Percentiles rank a stretch among this genome's conserved stretches.
Evolutionary conservation across 2,329 filamentous ascomycete genomes (phyloP).

Genomic region (Phoma herbarum): DNA sequence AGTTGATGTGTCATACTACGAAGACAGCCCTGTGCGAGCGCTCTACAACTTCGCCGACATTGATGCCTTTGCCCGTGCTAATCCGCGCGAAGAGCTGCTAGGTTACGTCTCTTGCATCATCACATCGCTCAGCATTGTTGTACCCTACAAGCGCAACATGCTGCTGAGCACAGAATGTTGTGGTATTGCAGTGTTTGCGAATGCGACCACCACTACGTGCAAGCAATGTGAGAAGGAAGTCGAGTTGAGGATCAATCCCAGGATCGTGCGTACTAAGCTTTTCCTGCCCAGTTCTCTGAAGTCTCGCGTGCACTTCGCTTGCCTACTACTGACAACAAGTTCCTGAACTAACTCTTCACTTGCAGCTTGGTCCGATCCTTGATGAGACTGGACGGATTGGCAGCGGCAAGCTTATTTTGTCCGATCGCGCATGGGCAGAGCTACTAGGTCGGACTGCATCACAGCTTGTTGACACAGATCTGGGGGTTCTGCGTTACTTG

Average conservation of each 20-base stretch:
- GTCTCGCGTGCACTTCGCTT: background rate
- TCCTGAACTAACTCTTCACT: conserved; percentile 5
- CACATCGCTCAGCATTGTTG: conserved; percentile 53
- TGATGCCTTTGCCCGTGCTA: conserved; percentile 50
- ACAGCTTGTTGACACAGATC: conserved; percentile 53
- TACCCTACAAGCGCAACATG: conserved; percentile 54
- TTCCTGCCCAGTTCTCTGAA: background rate
- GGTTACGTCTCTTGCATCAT: conserved; percentile 58
- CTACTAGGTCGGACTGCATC: conserved; percentile 57
- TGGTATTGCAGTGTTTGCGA: conserved; percentile 63
- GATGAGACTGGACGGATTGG: conserved; percentile 66
- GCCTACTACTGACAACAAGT: background rate
- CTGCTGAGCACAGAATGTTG: conserved; percentile 61
- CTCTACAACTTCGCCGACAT: conserved; percentile 57
- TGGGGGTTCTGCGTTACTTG: conserved; percentile 57
- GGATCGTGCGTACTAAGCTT: conserved; percentile 43
- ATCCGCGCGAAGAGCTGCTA: conserved; percentile 48
- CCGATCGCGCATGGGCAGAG: conserved; percentile 61
- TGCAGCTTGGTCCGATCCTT: conserved; percentile 53
- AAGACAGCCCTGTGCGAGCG: conserved; percentile 42
- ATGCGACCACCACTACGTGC: conserved; percentile 52
- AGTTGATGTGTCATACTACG: conserved; percentile 37
- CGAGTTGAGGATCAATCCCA: conserved; percentile 53
- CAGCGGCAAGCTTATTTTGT: conserved; percentile 64
- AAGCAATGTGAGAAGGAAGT: conserved; percentile 53